A percentile compares a stretch with the other conserved stretches of the same genome.
These are phyloP conservation scores for Silene uniflora DNA, from an alignment of 148 eudicot genomes.

Conservation along the genomic window DNA sequence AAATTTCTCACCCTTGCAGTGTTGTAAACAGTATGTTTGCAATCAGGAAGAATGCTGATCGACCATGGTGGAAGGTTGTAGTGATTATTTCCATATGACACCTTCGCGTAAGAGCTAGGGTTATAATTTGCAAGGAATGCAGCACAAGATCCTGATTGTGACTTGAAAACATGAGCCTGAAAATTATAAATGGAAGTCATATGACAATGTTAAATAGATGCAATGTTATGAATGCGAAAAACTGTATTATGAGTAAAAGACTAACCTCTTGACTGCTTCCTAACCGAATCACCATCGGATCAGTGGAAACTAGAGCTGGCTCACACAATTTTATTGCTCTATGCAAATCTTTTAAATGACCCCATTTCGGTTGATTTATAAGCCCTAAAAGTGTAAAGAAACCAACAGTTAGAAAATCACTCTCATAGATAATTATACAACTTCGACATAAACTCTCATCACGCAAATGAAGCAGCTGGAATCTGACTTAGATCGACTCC, in stretches of 20 bases:
- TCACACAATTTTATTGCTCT: conserved; percentile 80
- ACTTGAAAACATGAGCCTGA: conserved; percentile 65
- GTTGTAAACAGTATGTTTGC: conserved; percentile 70
- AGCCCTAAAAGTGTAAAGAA: conserved; percentile 38
- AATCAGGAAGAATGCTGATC: conserved; percentile 88
- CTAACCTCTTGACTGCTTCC: conserved; percentile 71
- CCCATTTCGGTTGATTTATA: conserved; percentile 72
- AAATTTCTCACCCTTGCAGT: conserved; percentile 68
- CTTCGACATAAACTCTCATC: neutral
- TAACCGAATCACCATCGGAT: conserved; percentile 41
- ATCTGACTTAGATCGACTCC: too few relatives aligned
- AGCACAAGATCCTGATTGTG: conserved; percentile 67
- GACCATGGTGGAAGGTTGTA: conserved; percentile 83
- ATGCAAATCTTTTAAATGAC: conserved; percentile 75
- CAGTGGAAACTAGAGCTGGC: conserved; percentile 60
- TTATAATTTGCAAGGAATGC: conserved; percentile 79
- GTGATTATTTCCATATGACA: conserved; percentile 43
- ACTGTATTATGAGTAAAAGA: neutral
- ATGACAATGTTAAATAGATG: neutral
- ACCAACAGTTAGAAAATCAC: neutral
- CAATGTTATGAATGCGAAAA: neutral
- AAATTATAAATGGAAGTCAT: neutral
- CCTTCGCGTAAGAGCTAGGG: conserved; percentile 41
- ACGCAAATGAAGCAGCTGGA: neutral
- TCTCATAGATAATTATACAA: neutral